Base-by-base conservation (phyloP, 108 stramenopile species). In the Cyclotella distinguenda region DNA sequence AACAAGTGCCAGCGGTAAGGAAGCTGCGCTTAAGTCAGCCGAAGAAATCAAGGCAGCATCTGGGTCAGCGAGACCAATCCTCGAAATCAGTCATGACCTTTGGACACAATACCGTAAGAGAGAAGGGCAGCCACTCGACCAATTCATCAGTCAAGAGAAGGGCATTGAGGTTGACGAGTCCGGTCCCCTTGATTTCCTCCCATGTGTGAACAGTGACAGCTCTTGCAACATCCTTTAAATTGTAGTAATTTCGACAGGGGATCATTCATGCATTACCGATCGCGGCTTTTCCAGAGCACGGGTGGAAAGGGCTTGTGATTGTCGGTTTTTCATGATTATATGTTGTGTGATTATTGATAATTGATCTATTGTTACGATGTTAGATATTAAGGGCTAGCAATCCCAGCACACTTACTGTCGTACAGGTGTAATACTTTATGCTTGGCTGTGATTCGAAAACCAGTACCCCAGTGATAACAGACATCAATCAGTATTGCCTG, bases 61-160 rank as follows among this genome's bases (percentile, higher is more conserved):
- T 46, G 69, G 84, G 40, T 68, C 82, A 40, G 89, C 92, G 16
- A 48, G 88, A 65, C 93, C 90, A 9, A 86, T 95, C 63, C 81
- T 95, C 13, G 90, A 90, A 70, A 88, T 91, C 64, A 84, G 85
- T 32, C 87, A 91, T 60, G 88, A 91, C 49, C 75, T 88, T 50
- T 95, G 93, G 93, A 90, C 85, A 57, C 89, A 91, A 85, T 90
- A 95, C 79, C 86, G 93, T 61, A 90, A 91, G 84, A 78, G 90
- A 26, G 93, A 95, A 67, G 93, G 93, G 43, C 92, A 93, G 59
- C 92, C 92, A 9, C 73, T 93, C 44, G 92, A 93, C 49, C 89
- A 90, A 79, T 95, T 88, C 68, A 78, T 95, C 38, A 83, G 84
- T 31, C 70, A 77, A 67, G 93, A 95, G 62, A 84, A 84, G 76